phyloP scores from a whole-genome alignment of 495 filamentous ascomycete species.

The Hypoxylon trugodes region DNA sequence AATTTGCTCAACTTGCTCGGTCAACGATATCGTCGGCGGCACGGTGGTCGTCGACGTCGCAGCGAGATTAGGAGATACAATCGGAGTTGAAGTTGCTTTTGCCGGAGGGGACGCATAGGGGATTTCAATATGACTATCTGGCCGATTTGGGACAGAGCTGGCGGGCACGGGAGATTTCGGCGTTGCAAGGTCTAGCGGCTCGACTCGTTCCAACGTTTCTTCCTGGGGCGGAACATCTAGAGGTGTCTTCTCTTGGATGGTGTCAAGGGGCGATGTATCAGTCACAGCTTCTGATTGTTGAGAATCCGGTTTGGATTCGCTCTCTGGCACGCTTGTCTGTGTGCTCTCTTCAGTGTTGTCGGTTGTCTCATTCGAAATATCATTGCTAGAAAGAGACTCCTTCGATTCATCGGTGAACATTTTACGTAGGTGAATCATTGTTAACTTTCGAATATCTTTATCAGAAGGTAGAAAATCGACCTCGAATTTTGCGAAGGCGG shows the following conservation, averaged over 20 bases:
- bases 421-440: conserved; percentile 90
- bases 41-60: conserved; percentile 12
- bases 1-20: conserved; percentile 61
- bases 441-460: conserved; percentile 93
- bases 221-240: conserved; percentile 31
- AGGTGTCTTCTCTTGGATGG: conserved; percentile 27
- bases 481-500: conserved; percentile 87
- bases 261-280: conserved; percentile 24
- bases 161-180: conserved; percentile 45
- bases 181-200: conserved; percentile 77
- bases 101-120: conserved; percentile 7
- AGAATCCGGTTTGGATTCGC: conserved; percentile 37
- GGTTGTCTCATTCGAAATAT: conserved; percentile 52
- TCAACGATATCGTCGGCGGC: conserved; percentile 44
- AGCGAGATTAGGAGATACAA: conserved; percentile 12
- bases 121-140: conserved; percentile 11
- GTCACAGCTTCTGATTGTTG: conserved; percentile 32
- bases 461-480: conserved; percentile 94
- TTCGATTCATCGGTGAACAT: conserved; percentile 90
- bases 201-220: conserved; percentile 61
- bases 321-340: conserved; percentile 45
- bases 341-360: conserved; percentile 53
- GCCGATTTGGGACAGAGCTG: conserved; percentile 19
- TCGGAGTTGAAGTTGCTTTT: conserved; percentile 1
- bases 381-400: conserved; percentile 71